Evolutionary conservation across 331 rosid genomes (phyloP), one percentile per base, ranked within the genome.

Genomic region (Erythrophleum ivorense): DNA sequence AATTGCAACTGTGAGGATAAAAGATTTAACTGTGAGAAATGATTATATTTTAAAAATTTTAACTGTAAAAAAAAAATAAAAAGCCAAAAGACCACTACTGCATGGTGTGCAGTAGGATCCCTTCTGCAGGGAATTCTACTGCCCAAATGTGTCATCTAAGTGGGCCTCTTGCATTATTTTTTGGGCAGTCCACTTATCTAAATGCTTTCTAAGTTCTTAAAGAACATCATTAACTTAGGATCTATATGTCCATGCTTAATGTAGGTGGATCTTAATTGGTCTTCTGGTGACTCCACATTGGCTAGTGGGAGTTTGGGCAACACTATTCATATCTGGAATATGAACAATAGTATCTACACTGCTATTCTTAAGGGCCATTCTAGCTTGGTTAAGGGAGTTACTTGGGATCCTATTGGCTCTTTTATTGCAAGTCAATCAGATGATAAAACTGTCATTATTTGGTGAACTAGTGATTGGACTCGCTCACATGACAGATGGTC

Each of bases 221-320:
- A 59, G 81, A 55, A 71, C 84, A 69, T 84, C 80, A 71, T 82
- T 94, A 90, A 90, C 86, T 84, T 84, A 81, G 88, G 86, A 83
- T 84, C 75, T 78, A 33, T 80, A 82, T 83, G 82, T 90, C 89
- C 82, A 54, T 92, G 97, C 95, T 73, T 94, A 85, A 94, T 90
- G 97, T 92, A 94, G 98, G 98, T 94, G 92, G 98, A 94, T 94
- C 97, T 92, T 86, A 92, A 91, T 88, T 94, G 97, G 97, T 92
- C 97, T 78, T 95, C 98, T 24, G 98, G 92, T 92, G 98, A 94
- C 78, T 92, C 92, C 5, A 84, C 83, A 14, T 88, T 95, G 94
- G 97, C 98, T 24, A 92, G 97, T 71, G 98, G 93, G 83, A 92
- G 98, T 85, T 91, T 95, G 77, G 97, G 92, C 86, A 95, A 95